A percentile compares a stretch with the other conserved stretches of the same genome.
Evolutionary conservation across 306 rosid genomes (phyloP).

Genomic region (Lupinus albus): DNA sequence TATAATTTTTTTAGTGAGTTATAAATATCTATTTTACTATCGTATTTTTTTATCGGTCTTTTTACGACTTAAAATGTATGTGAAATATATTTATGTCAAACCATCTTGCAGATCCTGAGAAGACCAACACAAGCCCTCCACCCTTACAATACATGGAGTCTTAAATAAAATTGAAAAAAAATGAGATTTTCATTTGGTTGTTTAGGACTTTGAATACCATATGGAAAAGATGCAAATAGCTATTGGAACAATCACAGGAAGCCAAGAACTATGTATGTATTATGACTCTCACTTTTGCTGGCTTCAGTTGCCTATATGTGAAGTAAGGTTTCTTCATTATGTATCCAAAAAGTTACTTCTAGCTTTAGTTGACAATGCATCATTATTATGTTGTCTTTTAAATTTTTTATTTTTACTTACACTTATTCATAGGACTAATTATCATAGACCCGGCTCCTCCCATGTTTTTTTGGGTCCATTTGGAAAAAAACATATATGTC

Average conservation of each 20-base stretch:
- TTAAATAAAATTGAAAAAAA: slow-evolving; percentile 31
- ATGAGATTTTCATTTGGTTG: slow-evolving; percentile 1
- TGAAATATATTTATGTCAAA: slow-evolving; percentile 32
- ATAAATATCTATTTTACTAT: slow-evolving; percentile 14
- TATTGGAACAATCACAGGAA: slow-evolving; percentile 38
- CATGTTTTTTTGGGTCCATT: too few species aligned
- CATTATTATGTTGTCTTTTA: too few species aligned
- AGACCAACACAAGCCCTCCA: slow-evolving; percentile 77
- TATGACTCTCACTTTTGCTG: background rate
- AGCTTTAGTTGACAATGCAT: too few species aligned
- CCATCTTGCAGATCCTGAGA: slow-evolving; percentile 67
- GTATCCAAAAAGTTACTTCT: too few species aligned
- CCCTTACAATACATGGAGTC: slow-evolving; percentile 82
- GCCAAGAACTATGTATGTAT: slow-evolving; percentile 22
- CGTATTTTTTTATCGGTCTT: background rate
- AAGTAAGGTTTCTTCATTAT: slow-evolving; percentile 22
- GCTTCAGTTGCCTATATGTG: slow-evolving; percentile 44
- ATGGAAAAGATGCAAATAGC: slow-evolving; percentile 37
- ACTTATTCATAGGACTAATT: too few species aligned
- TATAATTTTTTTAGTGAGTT: background rate
- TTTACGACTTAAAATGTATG: slow-evolving; percentile 7
- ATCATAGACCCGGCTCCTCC: too few species aligned
- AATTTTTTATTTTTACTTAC: too few species aligned
- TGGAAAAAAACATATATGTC: too few species aligned
- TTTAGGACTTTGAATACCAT: slow-evolving; percentile 30